Evolutionary conservation across 768 basidiomycete genomes (phyloP).

Genomic region (Myochromella boudieri): DNA sequence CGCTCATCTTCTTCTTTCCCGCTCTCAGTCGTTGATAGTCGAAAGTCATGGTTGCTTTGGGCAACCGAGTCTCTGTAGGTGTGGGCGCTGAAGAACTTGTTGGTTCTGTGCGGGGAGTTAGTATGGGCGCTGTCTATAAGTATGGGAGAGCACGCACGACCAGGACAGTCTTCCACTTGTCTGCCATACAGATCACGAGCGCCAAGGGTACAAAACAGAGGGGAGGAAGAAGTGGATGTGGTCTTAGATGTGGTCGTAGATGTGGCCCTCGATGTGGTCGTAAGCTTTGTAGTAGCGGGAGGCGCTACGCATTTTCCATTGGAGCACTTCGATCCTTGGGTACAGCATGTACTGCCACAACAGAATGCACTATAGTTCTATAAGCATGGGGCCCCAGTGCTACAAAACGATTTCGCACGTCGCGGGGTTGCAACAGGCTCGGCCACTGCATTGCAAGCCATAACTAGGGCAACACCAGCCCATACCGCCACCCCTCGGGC

Average conservation of each 20-base stretch:
- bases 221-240: background rate
- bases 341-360: background rate
- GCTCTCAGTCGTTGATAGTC: background rate
- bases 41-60: slow-evolving; percentile 6
- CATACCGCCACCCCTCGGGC: background rate
- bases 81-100: slow-evolving; percentile 1
- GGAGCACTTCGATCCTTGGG: background rate
- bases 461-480: slow-evolving; percentile 3
- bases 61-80: slow-evolving; percentile 8
- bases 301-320: background rate
- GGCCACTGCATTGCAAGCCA: background rate
- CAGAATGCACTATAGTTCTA: background rate
- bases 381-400: background rate
- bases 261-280: background rate
- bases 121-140: too few species aligned
- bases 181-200: slow-evolving; percentile 5
- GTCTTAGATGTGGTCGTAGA: too few species aligned
- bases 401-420: background rate
- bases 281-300: background rate
- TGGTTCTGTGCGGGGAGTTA: background rate
- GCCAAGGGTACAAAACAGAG: background rate
- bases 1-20: slow-evolving; percentile 10
- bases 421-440: background rate
- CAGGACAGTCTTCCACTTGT: slow-evolving; percentile 1
- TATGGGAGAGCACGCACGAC: too few species aligned